phyloP scores from a whole-genome alignment of 352 stramenopile species.

The Discostella stelligera region DNA sequence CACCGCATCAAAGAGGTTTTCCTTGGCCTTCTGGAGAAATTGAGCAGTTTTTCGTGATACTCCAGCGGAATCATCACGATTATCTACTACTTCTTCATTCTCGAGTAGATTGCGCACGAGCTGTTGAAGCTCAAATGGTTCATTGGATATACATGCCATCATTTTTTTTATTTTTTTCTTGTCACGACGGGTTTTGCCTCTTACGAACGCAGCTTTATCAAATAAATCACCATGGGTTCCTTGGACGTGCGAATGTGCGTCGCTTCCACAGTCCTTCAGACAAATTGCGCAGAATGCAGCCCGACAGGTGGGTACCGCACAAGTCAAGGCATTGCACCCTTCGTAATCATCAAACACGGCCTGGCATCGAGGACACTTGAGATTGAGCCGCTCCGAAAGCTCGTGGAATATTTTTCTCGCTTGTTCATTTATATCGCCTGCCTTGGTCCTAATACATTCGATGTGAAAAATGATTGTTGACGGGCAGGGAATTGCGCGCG shows the following conservation, averaged over 20 bases:
- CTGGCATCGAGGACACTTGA: constrained; percentile 48
- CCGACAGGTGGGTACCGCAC: constrained; percentile 18
- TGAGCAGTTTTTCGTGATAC: background rate
- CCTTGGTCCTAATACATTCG: no score
- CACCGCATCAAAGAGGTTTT: constrained; percentile 11
- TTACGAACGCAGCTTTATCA: constrained; percentile 37
- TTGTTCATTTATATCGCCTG: constrained; percentile 22
- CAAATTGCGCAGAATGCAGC: constrained; percentile 55
- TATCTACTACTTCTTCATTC: constrained; percentile 29
- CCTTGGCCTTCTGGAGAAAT: constrained; percentile 28
- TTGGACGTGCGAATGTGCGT: constrained; percentile 46
- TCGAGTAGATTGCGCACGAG: constrained; percentile 42
- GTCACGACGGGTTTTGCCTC: constrained; percentile 11
- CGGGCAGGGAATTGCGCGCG: no score
- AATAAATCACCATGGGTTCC: constrained; percentile 26
- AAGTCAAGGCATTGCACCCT: constrained; percentile 52
- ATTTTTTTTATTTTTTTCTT: constrained; percentile 19
- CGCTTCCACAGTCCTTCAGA: constrained; percentile 37
- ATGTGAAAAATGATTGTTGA: no score
- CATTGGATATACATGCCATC: constrained; percentile 20
- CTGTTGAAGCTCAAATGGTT: constrained; percentile 46
- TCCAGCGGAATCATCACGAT: background rate
- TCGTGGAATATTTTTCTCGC: constrained; percentile 42
- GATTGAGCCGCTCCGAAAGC: constrained; percentile 40
- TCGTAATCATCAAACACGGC: constrained; percentile 52